A percentile compares a stretch with the other conserved stretches of the same genome.
Evolutionary conservation across 2,329 filamentous ascomycete genomes (phyloP).

Genomic region (Fusarium odoratissimum): DNA sequence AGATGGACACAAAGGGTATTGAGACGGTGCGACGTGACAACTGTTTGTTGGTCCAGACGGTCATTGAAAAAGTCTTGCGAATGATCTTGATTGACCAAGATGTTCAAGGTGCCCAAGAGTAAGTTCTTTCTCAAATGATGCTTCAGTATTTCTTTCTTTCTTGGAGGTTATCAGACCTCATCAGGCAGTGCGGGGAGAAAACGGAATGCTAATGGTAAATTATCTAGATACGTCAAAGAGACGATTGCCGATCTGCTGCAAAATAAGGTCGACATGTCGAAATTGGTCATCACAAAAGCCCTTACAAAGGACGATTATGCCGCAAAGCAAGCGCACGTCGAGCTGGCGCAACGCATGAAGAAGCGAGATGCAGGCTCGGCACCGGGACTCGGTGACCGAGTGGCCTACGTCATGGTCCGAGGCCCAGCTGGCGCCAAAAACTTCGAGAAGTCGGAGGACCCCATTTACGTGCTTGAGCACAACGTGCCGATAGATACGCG

Average conservation of each 20-base stretch:
- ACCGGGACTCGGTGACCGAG: constrained; percentile 91
- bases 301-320: constrained; percentile 90
- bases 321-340: constrained; percentile 94
- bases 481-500: constrained; percentile 98
- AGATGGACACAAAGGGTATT: constrained; percentile 99
- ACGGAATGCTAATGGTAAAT: constrained; percentile 51
- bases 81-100: constrained; percentile 97
- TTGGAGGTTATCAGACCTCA: constrained; percentile 15
- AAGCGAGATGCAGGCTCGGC: constrained; percentile 96
- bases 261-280: constrained; percentile 99
- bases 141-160: constrained; percentile 4
- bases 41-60: constrained; percentile 92
- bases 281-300: constrained; percentile 98
- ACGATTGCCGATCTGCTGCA: constrained; percentile 95
- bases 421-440: constrained; percentile 90
- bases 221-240: constrained; percentile 87
- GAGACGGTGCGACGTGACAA: constrained; percentile 98
- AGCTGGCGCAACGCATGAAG: constrained; percentile 95
- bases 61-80: constrained; percentile 94
- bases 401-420: constrained; percentile 98
- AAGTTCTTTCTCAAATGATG: constrained; percentile 55
- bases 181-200: constrained; percentile 3
- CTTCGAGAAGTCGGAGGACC: constrained; percentile 97
- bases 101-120: constrained; percentile 91
- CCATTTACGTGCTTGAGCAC: constrained; percentile 96